Percentiles rank a stretch among this genome's conserved stretches.
phyloP scores from a whole-genome alignment of 2,329 filamentous ascomycete genomes.

The Colletotrichum eleusines region DNA sequence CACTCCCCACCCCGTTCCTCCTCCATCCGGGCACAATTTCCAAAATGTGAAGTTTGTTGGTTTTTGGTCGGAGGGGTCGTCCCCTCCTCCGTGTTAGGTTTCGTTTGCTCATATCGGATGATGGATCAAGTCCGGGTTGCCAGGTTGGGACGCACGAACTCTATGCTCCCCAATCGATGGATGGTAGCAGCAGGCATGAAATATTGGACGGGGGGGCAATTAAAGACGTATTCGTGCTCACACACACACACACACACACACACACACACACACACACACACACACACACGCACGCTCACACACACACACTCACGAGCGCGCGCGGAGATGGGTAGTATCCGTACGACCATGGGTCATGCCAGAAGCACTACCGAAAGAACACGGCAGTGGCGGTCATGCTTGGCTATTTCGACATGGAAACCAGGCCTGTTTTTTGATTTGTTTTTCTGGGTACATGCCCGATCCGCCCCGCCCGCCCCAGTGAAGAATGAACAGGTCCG shows the following conservation, averaged over 20 bases:
- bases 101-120: slow-evolving; percentile 36
- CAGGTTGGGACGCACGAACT: slow-evolving; percentile 38
- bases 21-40: background rate
- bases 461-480: background rate
- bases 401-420: background rate
- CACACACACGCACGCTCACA: background rate
- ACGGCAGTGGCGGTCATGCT: background rate
- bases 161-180: background rate
- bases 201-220: background rate
- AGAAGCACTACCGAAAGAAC: background rate
- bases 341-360: background rate
- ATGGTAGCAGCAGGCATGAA: background rate
- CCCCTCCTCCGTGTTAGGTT: slow-evolving; percentile 18
- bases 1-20: too few species aligned
- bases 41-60: background rate
- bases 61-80: slow-evolving; percentile 9
- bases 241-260: background rate
- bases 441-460: background rate
- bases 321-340: background rate
- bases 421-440: background rate
- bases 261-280: background rate
- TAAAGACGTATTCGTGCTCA: background rate
- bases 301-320: background rate
- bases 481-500: background rate
- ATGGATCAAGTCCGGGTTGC: slow-evolving; percentile 17